A percentile compares a stretch with the other conserved stretches of the same genome.
Evolutionary conservation across 1,139 yeast species (phyloP).

Genomic region (Sugiyamaella grinbergsii): DNA sequence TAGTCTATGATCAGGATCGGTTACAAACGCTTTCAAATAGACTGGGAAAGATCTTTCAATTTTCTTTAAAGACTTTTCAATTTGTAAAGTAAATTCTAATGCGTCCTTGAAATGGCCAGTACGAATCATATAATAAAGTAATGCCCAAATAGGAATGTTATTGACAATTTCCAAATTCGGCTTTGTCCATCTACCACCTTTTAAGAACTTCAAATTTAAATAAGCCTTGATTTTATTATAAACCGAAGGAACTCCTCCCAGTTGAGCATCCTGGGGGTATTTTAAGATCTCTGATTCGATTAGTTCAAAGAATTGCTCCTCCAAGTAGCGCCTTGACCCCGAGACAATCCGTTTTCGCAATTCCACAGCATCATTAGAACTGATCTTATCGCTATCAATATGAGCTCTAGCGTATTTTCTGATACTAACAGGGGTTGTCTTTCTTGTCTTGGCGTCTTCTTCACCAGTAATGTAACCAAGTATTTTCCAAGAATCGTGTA

Average conservation of each 20-base stretch:
- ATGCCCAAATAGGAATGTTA: constrained; percentile 90
- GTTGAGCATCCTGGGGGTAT: constrained; percentile 55
- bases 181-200: constrained; percentile 53
- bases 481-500: constrained; percentile 45
- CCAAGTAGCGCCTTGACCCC: constrained; percentile 65
- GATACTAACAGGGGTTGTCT: constrained; percentile 44
- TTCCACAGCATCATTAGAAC: constrained; percentile 38
- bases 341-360: constrained; percentile 55
- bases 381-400: constrained; percentile 38
- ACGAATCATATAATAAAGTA: constrained; percentile 78
- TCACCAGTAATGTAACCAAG: constrained; percentile 39
- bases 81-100: constrained; percentile 55
- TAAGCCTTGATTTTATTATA: constrained; percentile 71
- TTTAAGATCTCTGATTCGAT: constrained; percentile 72
- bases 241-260: constrained; percentile 67
- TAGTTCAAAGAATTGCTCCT: constrained; percentile 73
- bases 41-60: constrained; percentile 83
- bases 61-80: constrained; percentile 67
- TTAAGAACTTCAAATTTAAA: constrained; percentile 48
- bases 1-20: constrained; percentile 56
- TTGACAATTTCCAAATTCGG: constrained; percentile 64
- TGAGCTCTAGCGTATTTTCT: constrained; percentile 50
- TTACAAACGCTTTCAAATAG: constrained; percentile 72
- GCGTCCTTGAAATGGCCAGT: constrained; percentile 84
- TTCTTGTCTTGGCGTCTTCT: constrained; percentile 4